phyloP scores from a whole-genome alignment of 2,329 filamentous ascomycete genomes.

The Exophiala lecanii-corni region DNA sequence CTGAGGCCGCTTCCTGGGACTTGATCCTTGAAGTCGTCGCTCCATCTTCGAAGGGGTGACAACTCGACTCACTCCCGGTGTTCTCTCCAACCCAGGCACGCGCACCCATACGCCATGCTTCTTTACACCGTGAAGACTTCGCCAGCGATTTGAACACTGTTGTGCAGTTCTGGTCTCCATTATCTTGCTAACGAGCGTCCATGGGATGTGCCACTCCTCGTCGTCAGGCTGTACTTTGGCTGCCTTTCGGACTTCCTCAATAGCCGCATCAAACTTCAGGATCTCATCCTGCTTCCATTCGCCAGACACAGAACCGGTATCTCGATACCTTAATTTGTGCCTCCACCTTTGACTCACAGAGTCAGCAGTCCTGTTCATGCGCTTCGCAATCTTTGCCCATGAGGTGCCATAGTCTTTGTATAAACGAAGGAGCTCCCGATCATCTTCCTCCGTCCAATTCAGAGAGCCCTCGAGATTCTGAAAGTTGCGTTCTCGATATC shows the following conservation, averaged over 20 bases:
- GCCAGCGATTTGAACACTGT: slow-evolving; percentile 27
- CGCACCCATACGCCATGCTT: slow-evolving; percentile 17
- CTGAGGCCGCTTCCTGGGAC: not conserved
- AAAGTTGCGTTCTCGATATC: slow-evolving; percentile 42
- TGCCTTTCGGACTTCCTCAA: slow-evolving; percentile 22
- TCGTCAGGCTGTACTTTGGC: slow-evolving; percentile 27
- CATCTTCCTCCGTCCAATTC: slow-evolving; percentile 38
- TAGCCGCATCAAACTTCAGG: slow-evolving; percentile 26
- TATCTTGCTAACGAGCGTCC: slow-evolving; percentile 24
- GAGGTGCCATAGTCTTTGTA: slow-evolving; percentile 32
- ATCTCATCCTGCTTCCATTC: slow-evolving; percentile 36
- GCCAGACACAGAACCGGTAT: slow-evolving; percentile 32
- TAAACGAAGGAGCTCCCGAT: slow-evolving; percentile 36
- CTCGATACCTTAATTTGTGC: slow-evolving; percentile 37
- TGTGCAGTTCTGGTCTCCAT: slow-evolving; percentile 23
- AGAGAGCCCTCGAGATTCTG: slow-evolving; percentile 35
- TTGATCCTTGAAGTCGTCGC: slow-evolving; percentile 10
- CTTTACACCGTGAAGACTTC: slow-evolving; percentile 18
- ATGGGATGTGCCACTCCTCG: slow-evolving; percentile 27
- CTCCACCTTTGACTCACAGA: slow-evolving; percentile 42
- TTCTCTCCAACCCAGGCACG: slow-evolving; percentile 13
- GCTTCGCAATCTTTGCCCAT: slow-evolving; percentile 35
- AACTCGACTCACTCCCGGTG: slow-evolving; percentile 10
- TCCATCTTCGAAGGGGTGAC: slow-evolving; percentile 21
- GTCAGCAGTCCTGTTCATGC: slow-evolving; percentile 37